Base-by-base conservation (phyloP, 108 stramenopile species). In the Hondaea fermentalgiana region DNA sequence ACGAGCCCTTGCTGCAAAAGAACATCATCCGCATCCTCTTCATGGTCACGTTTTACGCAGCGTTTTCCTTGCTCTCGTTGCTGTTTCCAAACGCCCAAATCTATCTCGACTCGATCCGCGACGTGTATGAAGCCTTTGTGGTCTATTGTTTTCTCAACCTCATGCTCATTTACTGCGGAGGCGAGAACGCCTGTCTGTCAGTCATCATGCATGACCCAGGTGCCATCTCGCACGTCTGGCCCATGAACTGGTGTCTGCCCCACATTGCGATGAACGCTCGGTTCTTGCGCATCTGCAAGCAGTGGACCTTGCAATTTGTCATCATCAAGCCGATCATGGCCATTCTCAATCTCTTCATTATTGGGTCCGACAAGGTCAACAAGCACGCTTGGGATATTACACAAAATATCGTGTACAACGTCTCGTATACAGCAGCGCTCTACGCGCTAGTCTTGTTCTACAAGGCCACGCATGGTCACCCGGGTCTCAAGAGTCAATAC, bases 41-140 rank as follows among this genome's bases (percentile, higher is more conserved):
- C 60, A 90, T 90, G 60, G 55, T 87, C 51, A 55, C 89, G 0
- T 57, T 90, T 21, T 90, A 90, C 25, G 89, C 89, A 8, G 59
- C 87, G 3, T 59, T 60, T 23, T 87, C 76, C 4, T 60, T 88
- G 14, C 44, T 90, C 6, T 87, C 89, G 60, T 57, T 90, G 87
- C 8, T 10, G 2, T 59, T 87, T 14, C 60, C 60, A 8, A 8
- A 17, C 19, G 87, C 57, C 23, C 25, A 88, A 23, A 8, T 53
- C 16, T 90, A 87, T 4, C 35, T 88, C 43, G 89, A 59, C 35
- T 42, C 69, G 10, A 59, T 87, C 19, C 87, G 89, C 17, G 89
- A 90, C 42, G 44, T 90, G 6, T 90, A 90, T 28, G 89, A 90
- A 58, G 89, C 89, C 14, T 87, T 90, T 5, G 89, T 90, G 10